Evolutionary conservation across 495 filamentous ascomycete genomes (phyloP), one percentile per base, ranked within the genome.

Genomic region (Talaromyces wortmannii): DNA sequence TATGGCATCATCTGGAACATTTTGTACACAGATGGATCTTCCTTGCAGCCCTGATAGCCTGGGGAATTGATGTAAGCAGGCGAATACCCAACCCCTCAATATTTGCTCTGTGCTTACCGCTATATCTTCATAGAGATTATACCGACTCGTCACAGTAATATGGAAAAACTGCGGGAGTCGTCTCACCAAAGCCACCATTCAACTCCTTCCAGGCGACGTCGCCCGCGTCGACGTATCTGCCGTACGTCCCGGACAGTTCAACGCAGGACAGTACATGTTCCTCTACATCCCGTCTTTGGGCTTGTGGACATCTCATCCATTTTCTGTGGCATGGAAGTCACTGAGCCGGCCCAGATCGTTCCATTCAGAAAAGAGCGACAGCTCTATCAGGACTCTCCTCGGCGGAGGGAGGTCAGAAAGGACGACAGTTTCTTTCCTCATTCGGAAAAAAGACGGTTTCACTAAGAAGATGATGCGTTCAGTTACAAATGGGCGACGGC

Each of bases 101-200:
- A n/a, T 12, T 13, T 31, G 31, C 13, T 46, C 11, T 31, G 17
- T 31, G 5, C 50, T 40, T 11, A 5, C 43, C 55, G 32, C 50
- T 15, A 31, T 11, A 62, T 18, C n/a, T n/a, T 60, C 72, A 23
- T 79, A 90, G 62, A 83, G 88, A 55, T 57, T 67, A 7, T 61
- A 75, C 15, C 82, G 88, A 31, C 60, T 78, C 10, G 59, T 60
- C 11, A 72, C 73, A 30, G 58, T 83, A 6, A 50, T 79, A 31
- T 92, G 90, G 72, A 81, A 82, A 64, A 95, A 81, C 55, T 60
- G 69, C 53, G 65, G 70, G 42, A 65, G 65, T 44, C 61, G 63
- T 7, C 65, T 65, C 16, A 78, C 78, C 3, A 71, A 64, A 17
- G 75, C 81, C 31, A 77, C 65, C 0, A 67, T 82, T 44, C 78